Conservation (phyloP, 2,329 filamentous ascomycete genomes). For the Cordyceps militaris region DNA sequence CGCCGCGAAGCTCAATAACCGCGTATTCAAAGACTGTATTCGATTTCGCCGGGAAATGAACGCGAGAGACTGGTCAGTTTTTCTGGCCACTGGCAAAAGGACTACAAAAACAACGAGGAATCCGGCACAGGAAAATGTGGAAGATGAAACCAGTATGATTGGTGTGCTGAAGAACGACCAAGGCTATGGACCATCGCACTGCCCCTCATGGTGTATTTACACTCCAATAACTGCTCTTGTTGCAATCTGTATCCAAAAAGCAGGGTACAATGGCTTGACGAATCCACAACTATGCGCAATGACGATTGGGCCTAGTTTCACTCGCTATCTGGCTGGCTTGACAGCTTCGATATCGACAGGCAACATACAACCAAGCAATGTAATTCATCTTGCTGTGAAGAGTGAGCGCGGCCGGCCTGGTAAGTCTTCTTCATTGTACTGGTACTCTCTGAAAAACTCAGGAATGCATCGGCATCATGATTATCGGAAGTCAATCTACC, state of each 20-base stretch:
- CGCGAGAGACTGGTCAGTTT: slow-evolving; percentile 48
- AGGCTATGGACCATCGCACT: slow-evolving; percentile 13
- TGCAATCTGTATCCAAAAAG: slow-evolving; percentile 22
- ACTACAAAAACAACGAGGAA: neutral
- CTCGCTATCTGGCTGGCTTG: slow-evolving; percentile 30
- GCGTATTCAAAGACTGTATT: slow-evolving; percentile 55
- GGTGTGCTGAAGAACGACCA: slow-evolving; percentile 18
- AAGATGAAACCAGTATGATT: neutral
- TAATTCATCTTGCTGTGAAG: slow-evolving; percentile 28
- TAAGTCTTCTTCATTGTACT: slow-evolving; percentile 28
- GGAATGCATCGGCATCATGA: slow-evolving; percentile 16
- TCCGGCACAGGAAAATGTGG: neutral
- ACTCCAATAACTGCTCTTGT: slow-evolving; percentile 28
- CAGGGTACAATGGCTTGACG: slow-evolving; percentile 25
- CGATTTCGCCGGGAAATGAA: slow-evolving; percentile 51
- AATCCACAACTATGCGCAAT: slow-evolving; percentile 32
- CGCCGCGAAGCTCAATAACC: slow-evolving; percentile 45
- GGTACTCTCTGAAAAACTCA: slow-evolving; percentile 31
- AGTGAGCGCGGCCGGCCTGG: slow-evolving; percentile 30
- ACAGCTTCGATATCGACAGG: slow-evolving; percentile 28
- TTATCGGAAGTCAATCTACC: slow-evolving; percentile 2
- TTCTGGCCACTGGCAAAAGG: slow-evolving; percentile 43
- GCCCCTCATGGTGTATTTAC: slow-evolving; percentile 28
- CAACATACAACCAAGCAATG: slow-evolving; percentile 25
- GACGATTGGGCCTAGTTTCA: slow-evolving; percentile 30